Conservation (phyloP, 805 yeast species). For the Metschnikowia amazonensis region DNA sequence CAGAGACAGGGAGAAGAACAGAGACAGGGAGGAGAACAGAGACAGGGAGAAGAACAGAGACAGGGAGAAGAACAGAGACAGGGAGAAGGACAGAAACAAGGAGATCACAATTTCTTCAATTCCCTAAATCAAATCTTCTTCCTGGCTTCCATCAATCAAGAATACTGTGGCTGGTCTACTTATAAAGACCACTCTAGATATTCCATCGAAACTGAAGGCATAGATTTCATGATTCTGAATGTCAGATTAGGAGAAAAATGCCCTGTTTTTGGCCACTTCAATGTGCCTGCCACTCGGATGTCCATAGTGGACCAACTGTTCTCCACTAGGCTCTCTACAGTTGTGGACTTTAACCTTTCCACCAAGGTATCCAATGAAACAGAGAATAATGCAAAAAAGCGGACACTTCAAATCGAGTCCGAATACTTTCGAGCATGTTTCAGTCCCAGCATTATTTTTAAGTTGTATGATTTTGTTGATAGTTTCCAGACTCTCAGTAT, state of each 20-base stretch:
- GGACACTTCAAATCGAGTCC: conserved; percentile 53
- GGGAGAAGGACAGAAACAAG: background rate
- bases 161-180: conserved; percentile 36
- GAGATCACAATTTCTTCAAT: too few relatives aligned
- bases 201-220: conserved; percentile 35
- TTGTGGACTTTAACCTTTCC: conserved; percentile 44
- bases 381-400: conserved; percentile 26
- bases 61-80: background rate
- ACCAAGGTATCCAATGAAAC: conserved; percentile 39
- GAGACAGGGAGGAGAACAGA: too few relatives aligned
- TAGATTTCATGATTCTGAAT: conserved; percentile 25
- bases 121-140: too few relatives aligned
- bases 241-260: background rate
- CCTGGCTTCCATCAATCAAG: too few relatives aligned
- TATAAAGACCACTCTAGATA: conserved; percentile 29
- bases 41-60: too few relatives aligned
- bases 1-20: too few relatives aligned
- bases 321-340: conserved; percentile 39
- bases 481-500: conserved; percentile 9
- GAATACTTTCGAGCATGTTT: conserved; percentile 56
- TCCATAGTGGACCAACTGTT: conserved; percentile 37
- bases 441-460: conserved; percentile 48
- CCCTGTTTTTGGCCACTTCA: conserved; percentile 37
- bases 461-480: conserved; percentile 34
- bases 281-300: conserved; percentile 41